Percentiles rank a stretch among this genome's conserved stretches.
Evolutionary conservation across 1,284 basidiomycete species (phyloP).

Genomic region (Fomitiporia mediterranea): DNA sequence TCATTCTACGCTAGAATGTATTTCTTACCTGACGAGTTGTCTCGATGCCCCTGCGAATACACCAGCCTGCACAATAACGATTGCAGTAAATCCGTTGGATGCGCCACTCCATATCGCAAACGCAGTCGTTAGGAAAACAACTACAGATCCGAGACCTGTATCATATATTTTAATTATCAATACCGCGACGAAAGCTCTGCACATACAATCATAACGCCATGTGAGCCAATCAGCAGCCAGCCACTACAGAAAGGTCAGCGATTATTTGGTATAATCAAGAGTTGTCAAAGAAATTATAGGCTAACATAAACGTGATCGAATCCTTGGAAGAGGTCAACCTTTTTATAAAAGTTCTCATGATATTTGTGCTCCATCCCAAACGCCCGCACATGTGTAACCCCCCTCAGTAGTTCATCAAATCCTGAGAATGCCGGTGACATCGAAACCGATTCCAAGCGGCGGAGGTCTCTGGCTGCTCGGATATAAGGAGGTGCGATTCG

Average conservation of each 20-base stretch:
- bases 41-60: slow-evolving; percentile 66
- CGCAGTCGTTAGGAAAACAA: slow-evolving; percentile 66
- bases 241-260: slow-evolving; percentile 17
- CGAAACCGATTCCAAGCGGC: slow-evolving; percentile 73
- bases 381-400: slow-evolving; percentile 81
- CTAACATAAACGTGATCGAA: slow-evolving; percentile 15
- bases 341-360: slow-evolving; percentile 67
- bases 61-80: slow-evolving; percentile 74
- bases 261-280: neutral
- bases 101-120: slow-evolving; percentile 54
- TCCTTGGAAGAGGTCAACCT: slow-evolving; percentile 52
- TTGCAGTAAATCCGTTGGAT: slow-evolving; percentile 66
- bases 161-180: too few relatives aligned
- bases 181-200: too few relatives aligned
- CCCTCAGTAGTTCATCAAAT: slow-evolving; percentile 75
- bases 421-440: slow-evolving; percentile 72
- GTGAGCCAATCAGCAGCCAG: slow-evolving; percentile 27
- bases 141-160: too few relatives aligned
- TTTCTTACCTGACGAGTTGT: slow-evolving; percentile 19
- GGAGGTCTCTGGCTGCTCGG: slow-evolving; percentile 71
- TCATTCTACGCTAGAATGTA: neutral
- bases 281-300: neutral
- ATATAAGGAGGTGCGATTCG: slow-evolving; percentile 69
- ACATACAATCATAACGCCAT: slow-evolving; percentile 40
- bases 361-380: slow-evolving; percentile 81